A percentile compares a stretch with the other conserved stretches of the same genome.
Conservation (phyloP, 495 filamentous ascomycete species). For the Daldinia decipiens region DNA sequence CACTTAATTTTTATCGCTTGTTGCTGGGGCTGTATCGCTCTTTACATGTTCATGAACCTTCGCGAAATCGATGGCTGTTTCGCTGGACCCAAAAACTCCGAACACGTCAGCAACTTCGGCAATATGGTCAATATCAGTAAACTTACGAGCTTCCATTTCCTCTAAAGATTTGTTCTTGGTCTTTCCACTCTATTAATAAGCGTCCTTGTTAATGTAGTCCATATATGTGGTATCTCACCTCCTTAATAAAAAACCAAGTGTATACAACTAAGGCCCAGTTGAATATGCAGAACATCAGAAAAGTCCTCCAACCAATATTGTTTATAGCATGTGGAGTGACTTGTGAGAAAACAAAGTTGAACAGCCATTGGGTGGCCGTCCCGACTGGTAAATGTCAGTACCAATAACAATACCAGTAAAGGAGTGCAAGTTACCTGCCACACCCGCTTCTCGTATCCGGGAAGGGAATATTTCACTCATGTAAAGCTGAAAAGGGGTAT, state of each 20-base stretch:
- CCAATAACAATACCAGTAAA: neutral
- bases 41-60: constrained; percentile 9
- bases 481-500: constrained; percentile 45
- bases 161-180: constrained; percentile 43
- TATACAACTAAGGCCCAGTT: constrained; percentile 56
- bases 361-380: constrained; percentile 65
- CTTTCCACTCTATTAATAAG: constrained; percentile 19
- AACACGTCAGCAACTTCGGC: constrained; percentile 10
- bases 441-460: constrained; percentile 60
- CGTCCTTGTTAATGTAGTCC: neutral
- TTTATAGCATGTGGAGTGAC: constrained; percentile 63
- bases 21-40: constrained; percentile 1
- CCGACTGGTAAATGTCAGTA: constrained; percentile 42
- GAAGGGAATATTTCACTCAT: constrained; percentile 64
- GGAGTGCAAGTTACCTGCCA: constrained; percentile 40
- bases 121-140: neutral
- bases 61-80: constrained; percentile 32
- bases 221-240: constrained; percentile 40
- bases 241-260: constrained; percentile 60
- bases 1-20: constrained; percentile 9
- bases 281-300: constrained; percentile 68
- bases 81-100: constrained; percentile 39
- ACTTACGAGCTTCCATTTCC: constrained; percentile 43
- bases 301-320: constrained; percentile 63
- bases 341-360: constrained; percentile 66